A percentile compares a stretch with the other conserved stretches of the same genome.
phyloP scores from a whole-genome alignment of 2,329 filamentous ascomycete species.

The Fusarium subglutinans region DNA sequence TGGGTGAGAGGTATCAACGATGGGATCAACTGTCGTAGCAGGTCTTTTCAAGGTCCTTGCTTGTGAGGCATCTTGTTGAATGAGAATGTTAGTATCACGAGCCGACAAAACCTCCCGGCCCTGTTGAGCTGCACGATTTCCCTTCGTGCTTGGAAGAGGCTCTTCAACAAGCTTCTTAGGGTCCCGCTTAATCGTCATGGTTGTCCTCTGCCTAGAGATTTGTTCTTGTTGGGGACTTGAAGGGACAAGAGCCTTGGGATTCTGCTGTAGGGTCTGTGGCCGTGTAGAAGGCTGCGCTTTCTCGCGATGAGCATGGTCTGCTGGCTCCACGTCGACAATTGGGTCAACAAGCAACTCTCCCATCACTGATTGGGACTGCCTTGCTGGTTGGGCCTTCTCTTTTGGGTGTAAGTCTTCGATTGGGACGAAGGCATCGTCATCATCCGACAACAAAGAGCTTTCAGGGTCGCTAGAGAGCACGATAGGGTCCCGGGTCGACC shows the following conservation, averaged over 20 bases:
- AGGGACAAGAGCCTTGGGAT: background rate
- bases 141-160: background rate
- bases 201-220: background rate
- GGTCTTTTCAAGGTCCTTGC: background rate
- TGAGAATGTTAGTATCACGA: slow-evolving; percentile 20
- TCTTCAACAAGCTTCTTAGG: background rate
- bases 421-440: background rate
- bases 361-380: background rate
- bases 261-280: background rate
- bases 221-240: background rate
- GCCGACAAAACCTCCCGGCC: background rate
- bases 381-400: background rate
- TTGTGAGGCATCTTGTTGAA: background rate
- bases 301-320: background rate
- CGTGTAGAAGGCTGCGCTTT: background rate
- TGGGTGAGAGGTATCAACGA: background rate
- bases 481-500: slow-evolving; percentile 6
- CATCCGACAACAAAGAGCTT: slow-evolving; percentile 7
- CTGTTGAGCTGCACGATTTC: background rate
- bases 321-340: background rate
- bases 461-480: slow-evolving; percentile 31
- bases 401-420: background rate
- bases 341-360: background rate
- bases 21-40: background rate
- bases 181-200: background rate